Percentiles rank a stretch among this genome's conserved stretches.
Conservation (phyloP, 768 basidiomycete species). For the Boletus pseudo-olivaceus region DNA sequence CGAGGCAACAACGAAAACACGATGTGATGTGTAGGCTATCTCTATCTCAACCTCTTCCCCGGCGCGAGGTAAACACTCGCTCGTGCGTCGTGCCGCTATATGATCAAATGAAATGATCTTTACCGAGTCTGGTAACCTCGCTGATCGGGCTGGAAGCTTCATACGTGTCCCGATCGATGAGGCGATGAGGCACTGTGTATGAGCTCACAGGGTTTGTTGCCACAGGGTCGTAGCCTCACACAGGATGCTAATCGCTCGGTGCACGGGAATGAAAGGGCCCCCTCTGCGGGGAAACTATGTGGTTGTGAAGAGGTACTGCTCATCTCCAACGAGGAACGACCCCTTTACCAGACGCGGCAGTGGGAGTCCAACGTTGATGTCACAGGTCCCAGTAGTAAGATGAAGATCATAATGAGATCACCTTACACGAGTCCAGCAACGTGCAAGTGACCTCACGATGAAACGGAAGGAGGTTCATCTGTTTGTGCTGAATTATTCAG, state of each 20-base stretch:
- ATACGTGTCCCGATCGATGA: constrained; percentile 11
- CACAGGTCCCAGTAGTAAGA: constrained; percentile 6
- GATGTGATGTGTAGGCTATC: constrained; percentile 11
- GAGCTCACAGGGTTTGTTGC: constrained; percentile 15
- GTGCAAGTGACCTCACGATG: constrained; percentile 14
- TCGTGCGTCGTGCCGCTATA: neutral
- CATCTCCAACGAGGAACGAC: constrained; percentile 2
- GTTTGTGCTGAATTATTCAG: neutral
- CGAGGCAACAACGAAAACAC: constrained; percentile 10
- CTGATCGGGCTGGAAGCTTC: constrained; percentile 7
- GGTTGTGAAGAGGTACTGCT: neutral
- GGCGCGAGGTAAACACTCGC: neutral
- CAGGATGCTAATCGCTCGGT: constrained; percentile 5
- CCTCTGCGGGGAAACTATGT: constrained; percentile 11
- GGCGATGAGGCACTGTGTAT: constrained; percentile 6
- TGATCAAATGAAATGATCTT: constrained; percentile 7
- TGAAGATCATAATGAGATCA: constrained; percentile 2
- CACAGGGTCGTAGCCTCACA: constrained; percentile 8
- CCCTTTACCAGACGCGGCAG: neutral
- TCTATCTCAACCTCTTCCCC: constrained; percentile 3
- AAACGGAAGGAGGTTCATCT: constrained; percentile 1
- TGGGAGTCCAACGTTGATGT: constrained; percentile 9
- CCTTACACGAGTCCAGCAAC: constrained; percentile 7
- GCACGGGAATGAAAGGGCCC: constrained; percentile 12
- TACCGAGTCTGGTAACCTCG: neutral